Conservation (phyloP, 2,329 filamentous ascomycete species). For the Pseudogymnoascus sp. region DNA sequence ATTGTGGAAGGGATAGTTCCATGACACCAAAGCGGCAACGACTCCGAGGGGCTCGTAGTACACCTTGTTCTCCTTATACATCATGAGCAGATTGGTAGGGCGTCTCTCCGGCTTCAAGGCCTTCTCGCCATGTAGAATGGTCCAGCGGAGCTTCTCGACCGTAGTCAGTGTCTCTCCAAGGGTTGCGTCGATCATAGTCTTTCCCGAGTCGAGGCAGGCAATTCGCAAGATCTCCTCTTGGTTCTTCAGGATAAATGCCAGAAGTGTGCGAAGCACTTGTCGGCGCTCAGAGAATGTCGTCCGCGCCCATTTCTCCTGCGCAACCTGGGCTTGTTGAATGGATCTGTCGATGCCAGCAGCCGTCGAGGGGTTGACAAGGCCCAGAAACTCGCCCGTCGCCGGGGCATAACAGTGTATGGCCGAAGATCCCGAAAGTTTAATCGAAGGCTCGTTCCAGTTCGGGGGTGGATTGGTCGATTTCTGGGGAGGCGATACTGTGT, state of each 20-base stretch:
- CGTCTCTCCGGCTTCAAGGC: conserved; percentile 63
- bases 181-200: conserved; percentile 89
- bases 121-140: conserved; percentile 78
- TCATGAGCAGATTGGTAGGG: conserved; percentile 87
- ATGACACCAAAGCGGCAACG: conserved; percentile 84
- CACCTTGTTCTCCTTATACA: conserved; percentile 88
- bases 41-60: conserved; percentile 88
- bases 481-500: conserved; percentile 51
- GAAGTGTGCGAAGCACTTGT: conserved; percentile 70
- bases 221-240: conserved; percentile 78
- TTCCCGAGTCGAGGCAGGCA: conserved; percentile 87
- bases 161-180: conserved; percentile 94
- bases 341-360: conserved; percentile 69
- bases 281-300: conserved; percentile 72
- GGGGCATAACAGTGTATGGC: conserved; percentile 81
- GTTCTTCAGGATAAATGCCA: conserved; percentile 78
- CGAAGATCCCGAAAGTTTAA: conserved; percentile 49
- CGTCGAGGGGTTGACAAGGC: conserved; percentile 68
- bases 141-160: conserved; percentile 90
- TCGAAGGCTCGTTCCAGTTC: conserved; percentile 13
- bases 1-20: conserved; percentile 98
- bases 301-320: conserved; percentile 67
- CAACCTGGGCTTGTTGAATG: conserved; percentile 62
- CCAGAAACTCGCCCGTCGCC: conserved; percentile 78
- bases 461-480: conserved; percentile 34